Evolutionary conservation across 768 basidiomycete genomes (phyloP).

Genomic region (Collybiopsis luxurians): DNA sequence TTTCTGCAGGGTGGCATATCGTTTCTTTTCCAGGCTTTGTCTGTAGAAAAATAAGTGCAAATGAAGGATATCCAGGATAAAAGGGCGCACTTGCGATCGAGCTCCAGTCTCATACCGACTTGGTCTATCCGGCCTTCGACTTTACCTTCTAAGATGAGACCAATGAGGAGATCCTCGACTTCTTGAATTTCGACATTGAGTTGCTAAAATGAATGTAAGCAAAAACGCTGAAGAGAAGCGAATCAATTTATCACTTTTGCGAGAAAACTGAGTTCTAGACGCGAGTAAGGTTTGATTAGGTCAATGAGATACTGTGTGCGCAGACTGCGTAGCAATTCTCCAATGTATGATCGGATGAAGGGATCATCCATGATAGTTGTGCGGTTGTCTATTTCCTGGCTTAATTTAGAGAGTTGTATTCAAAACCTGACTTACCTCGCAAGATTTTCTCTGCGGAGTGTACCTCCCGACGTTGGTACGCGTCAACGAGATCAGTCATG

Average conservation of each 20-base stretch:
- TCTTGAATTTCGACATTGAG: slow-evolving; percentile 89
- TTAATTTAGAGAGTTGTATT: neutral
- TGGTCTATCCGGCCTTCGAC: slow-evolving; percentile 97
- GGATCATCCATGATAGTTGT: slow-evolving; percentile 94
- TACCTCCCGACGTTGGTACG: slow-evolving; percentile 95
- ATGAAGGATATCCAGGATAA: neutral
- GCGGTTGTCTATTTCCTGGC: slow-evolving; percentile 65
- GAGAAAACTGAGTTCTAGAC: slow-evolving; percentile 90
- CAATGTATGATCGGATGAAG: slow-evolving; percentile 95
- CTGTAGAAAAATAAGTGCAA: slow-evolving; percentile 32
- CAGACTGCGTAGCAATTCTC: slow-evolving; percentile 90
- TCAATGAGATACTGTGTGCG: slow-evolving; percentile 97
- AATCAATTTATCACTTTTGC: slow-evolving; percentile 60
- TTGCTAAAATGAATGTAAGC: slow-evolving; percentile 56
- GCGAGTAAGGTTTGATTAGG: slow-evolving; percentile 95
- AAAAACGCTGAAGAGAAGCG: neutral
- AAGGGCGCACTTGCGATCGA: slow-evolving; percentile 73
- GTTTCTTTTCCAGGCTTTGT: slow-evolving; percentile 83
- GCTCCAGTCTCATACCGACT: slow-evolving; percentile 87
- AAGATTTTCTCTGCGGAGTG: slow-evolving; percentile 97
- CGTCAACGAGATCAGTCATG: slow-evolving; percentile 96
- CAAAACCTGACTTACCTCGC: slow-evolving; percentile 50
- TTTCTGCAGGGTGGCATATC: slow-evolving; percentile 75
- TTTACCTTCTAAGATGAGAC: slow-evolving; percentile 94
- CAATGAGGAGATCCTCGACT: slow-evolving; percentile 91